These are phyloP conservation scores for Zarea fungicola DNA, from an alignment of 2,329 filamentous ascomycete genomes.

Conservation along the genomic window DNA sequence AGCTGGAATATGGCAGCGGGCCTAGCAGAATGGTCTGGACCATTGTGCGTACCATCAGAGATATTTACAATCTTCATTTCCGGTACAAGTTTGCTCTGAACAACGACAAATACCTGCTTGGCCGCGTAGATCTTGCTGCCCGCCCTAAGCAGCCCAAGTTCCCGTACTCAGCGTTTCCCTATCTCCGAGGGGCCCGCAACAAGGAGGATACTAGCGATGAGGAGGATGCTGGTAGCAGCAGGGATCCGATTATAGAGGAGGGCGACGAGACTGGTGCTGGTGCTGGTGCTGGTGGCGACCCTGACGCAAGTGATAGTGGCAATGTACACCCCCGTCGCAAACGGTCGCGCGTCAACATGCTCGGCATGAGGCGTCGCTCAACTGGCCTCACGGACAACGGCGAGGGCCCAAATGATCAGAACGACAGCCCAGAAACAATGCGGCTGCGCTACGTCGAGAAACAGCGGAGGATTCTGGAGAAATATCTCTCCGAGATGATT, in stretches of 20 bases:
- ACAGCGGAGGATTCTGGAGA: constrained; percentile 80
- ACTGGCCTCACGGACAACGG: constrained; percentile 42
- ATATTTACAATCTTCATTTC: constrained; percentile 88
- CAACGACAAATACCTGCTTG: constrained; percentile 75
- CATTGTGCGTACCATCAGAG: constrained; percentile 77
- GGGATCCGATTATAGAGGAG: constrained; percentile 29
- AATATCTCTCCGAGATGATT: constrained; percentile 89
- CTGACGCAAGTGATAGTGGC: constrained; percentile 30
- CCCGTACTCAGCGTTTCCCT: constrained; percentile 83
- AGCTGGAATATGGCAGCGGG: constrained; percentile 93
- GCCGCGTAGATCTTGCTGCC: constrained; percentile 58
- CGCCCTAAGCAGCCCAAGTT: constrained; percentile 83
- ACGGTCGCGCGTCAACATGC: constrained; percentile 48
- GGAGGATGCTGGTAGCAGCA: constrained; percentile 34
- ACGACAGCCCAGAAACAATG: constrained; percentile 50
- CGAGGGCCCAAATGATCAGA: constrained; percentile 34
- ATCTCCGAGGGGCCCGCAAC: constrained; percentile 73
- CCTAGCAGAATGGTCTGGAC: constrained; percentile 96
- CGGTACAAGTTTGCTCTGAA: constrained; percentile 86
- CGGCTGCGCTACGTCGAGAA: constrained; percentile 66
- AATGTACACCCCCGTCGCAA: constrained; percentile 33
- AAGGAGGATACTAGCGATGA: constrained; percentile 79
- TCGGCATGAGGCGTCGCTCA: constrained; percentile 49
- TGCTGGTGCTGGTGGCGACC: constrained; percentile 61
- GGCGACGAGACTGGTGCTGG: constrained; percentile 50